Evolutionary conservation across 2,329 filamentous ascomycete species (phyloP).

Genomic region (Tolypocladium sp.): DNA sequence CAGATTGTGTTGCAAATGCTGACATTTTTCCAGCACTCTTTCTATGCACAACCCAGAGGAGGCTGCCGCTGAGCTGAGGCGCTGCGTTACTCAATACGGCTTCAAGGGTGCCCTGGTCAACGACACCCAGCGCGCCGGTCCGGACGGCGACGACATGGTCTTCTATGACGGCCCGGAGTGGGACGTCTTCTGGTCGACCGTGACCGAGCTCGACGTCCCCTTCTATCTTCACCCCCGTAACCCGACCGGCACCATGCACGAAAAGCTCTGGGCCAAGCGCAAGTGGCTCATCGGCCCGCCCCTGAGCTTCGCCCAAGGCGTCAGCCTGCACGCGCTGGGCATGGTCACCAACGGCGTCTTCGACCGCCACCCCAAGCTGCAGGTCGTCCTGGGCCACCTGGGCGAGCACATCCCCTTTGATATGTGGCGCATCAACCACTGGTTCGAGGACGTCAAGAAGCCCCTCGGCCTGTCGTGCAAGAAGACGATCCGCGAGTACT

Average conservation of each 20-base stretch:
- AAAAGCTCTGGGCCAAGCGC: slow-evolving; percentile 49
- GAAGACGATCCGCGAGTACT: slow-evolving; percentile 42
- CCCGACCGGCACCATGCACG: slow-evolving; percentile 45
- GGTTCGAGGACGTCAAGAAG: slow-evolving; percentile 48
- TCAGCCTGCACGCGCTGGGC: slow-evolving; percentile 46
- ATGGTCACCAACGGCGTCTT: slow-evolving; percentile 42
- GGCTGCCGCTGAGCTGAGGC: slow-evolving; percentile 38
- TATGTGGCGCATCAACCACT: slow-evolving; percentile 41
- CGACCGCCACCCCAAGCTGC: slow-evolving; percentile 34
- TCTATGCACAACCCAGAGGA: slow-evolving; percentile 44
- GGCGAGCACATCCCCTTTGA: slow-evolving; percentile 41
- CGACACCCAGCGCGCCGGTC: slow-evolving; percentile 49
- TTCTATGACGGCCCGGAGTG: slow-evolving; percentile 56
- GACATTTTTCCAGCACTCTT: slow-evolving; percentile 21
- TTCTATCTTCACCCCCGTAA: slow-evolving; percentile 55
- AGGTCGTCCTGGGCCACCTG: slow-evolving; percentile 37
- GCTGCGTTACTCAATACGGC: slow-evolving; percentile 47
- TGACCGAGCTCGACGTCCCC: slow-evolving; percentile 51
- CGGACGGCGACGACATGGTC: slow-evolving; percentile 49
- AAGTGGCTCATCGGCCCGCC: slow-evolving; percentile 53
- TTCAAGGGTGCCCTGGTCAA: slow-evolving; percentile 56
- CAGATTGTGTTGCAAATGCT: not conserved
- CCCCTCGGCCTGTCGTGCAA: slow-evolving; percentile 37
- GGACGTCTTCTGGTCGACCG: slow-evolving; percentile 52
- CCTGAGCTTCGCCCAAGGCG: slow-evolving; percentile 48